phyloP scores from a whole-genome alignment of 805 yeast genomes.

The Priceomyces fermenticarens region DNA sequence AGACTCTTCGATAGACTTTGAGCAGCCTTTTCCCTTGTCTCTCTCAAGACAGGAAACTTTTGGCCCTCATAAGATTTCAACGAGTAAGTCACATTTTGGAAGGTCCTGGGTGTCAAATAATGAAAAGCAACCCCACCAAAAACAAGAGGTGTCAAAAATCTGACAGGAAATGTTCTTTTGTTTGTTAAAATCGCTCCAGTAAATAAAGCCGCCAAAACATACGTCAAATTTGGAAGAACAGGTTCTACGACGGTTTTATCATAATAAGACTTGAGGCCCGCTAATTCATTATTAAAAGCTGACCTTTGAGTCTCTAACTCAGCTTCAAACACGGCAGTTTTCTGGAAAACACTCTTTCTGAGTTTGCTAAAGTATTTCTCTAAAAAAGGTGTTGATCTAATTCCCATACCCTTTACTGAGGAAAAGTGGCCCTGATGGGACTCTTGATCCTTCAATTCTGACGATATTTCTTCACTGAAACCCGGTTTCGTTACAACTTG shows the following conservation, averaged over 20 bases:
- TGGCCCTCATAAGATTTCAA: slow-evolving; percentile 24
- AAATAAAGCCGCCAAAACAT: slow-evolving; percentile 53
- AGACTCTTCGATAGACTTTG: background rate
- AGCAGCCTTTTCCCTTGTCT: slow-evolving; percentile 10
- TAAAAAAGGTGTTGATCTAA: slow-evolving; percentile 46
- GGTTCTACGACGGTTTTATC: slow-evolving; percentile 46
- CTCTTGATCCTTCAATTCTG: slow-evolving; percentile 37
- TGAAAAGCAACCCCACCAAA: slow-evolving; percentile 46
- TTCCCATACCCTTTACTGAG: slow-evolving; percentile 52
- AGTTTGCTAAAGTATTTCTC: slow-evolving; percentile 40
- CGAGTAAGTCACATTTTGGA: slow-evolving; percentile 24
- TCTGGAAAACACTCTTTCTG: slow-evolving; percentile 37
- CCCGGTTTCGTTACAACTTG: slow-evolving; percentile 49
- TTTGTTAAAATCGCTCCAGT: slow-evolving; percentile 54
- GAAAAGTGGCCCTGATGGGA: slow-evolving; percentile 36
- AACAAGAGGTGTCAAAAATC: slow-evolving; percentile 50
- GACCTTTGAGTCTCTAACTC: slow-evolving; percentile 47
- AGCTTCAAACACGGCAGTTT: slow-evolving; percentile 35
- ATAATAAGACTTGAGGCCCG: slow-evolving; percentile 25
- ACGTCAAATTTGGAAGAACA: slow-evolving; percentile 52
- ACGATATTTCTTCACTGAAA: slow-evolving; percentile 32
- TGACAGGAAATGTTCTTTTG: slow-evolving; percentile 44
- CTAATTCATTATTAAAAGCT: slow-evolving; percentile 44
- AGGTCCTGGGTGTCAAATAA: slow-evolving; percentile 54
- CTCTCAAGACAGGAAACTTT: slow-evolving; percentile 28